Percentiles rank a stretch among this genome's conserved stretches.
phyloP scores from a whole-genome alignment of 2,329 filamentous ascomycete species.

The Penicillium sp. region DNA sequence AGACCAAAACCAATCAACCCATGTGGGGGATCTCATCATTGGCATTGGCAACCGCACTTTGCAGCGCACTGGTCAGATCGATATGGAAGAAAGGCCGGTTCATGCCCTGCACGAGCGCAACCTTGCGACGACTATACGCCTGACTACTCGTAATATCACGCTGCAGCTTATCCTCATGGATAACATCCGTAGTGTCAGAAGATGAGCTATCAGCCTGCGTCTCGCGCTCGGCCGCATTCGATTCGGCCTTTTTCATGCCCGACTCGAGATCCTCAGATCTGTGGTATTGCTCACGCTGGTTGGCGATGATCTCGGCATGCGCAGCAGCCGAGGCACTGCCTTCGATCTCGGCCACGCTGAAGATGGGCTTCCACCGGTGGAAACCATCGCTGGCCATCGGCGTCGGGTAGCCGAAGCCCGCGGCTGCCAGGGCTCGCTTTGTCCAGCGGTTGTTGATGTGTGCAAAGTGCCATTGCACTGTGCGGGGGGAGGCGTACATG shows the following conservation, averaged over 20 bases:
- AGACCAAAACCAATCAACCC: neutral
- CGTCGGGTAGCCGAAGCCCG: constrained; percentile 81
- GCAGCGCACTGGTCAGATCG: constrained; percentile 81
- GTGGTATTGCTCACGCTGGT: constrained; percentile 47
- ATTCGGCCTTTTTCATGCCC: constrained; percentile 30
- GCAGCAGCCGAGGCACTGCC: constrained; percentile 66
- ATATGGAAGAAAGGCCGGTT: constrained; percentile 92
- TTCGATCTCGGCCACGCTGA: constrained; percentile 83
- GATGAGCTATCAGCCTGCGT: constrained; percentile 28
- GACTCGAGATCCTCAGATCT: constrained; percentile 32
- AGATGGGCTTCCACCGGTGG: constrained; percentile 87
- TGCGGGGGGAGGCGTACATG: constrained; percentile 71
- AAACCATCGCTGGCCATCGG: constrained; percentile 51
- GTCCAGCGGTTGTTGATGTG: constrained; percentile 92
- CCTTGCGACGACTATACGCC: constrained; percentile 41
- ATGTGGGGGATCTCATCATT: constrained; percentile 41
- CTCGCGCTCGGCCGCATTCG: constrained; percentile 32
- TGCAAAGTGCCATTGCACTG: constrained; percentile 94
- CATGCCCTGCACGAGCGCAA: constrained; percentile 74
- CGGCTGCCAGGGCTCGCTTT: constrained; percentile 80
- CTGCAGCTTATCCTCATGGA: constrained; percentile 39
- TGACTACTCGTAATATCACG: constrained; percentile 49
- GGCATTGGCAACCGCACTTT: constrained; percentile 79
- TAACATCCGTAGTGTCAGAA: constrained; percentile 30
- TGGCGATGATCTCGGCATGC: constrained; percentile 61